phyloP scores from a whole-genome alignment of 768 basidiomycete species.

The Trametes meyenii region DNA sequence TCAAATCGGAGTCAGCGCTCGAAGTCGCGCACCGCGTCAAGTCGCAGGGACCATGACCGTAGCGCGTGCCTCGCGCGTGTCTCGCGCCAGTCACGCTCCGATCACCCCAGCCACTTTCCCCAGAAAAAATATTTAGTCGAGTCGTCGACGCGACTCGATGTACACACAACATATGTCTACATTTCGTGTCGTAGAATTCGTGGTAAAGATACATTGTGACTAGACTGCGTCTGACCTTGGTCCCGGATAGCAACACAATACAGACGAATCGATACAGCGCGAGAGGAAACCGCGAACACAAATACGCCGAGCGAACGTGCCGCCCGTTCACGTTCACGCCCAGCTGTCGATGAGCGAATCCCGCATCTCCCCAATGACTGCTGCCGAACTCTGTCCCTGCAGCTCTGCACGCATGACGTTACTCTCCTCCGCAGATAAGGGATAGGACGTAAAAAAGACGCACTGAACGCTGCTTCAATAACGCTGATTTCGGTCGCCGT shows the following conservation, averaged over 20 bases:
- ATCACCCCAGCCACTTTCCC: conserved; percentile 1
- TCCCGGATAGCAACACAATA: conserved; percentile 16
- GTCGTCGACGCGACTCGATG: neutral
- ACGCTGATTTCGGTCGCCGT: conserved; percentile 99
- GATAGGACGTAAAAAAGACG: conserved; percentile 39
- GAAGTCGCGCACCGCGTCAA: too few relatives aligned
- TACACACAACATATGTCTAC: conserved; percentile 4
- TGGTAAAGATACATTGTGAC: conserved; percentile 21
- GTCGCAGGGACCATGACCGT: conserved; percentile 1
- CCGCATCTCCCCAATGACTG: conserved; percentile 63
- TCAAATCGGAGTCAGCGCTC: neutral
- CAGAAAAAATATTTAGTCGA: neutral
- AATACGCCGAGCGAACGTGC: neutral
- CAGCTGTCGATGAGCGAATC: conserved; percentile 75
- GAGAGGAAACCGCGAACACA: conserved; percentile 3
- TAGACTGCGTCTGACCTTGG: conserved; percentile 19
- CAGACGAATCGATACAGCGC: conserved; percentile 16
- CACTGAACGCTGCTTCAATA: conserved; percentile 97
- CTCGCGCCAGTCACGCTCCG: conserved; percentile 14
- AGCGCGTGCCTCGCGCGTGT: conserved; percentile 21
- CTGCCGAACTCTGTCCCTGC: conserved; percentile 55
- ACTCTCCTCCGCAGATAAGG: conserved; percentile 1
- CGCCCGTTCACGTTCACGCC: conserved; percentile 53
- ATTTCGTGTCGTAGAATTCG: conserved; percentile 3
- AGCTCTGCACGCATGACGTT: conserved; percentile 43